Conservation (phyloP, 495 filamentous ascomycete species). For the Xylaria flabelliformis region DNA sequence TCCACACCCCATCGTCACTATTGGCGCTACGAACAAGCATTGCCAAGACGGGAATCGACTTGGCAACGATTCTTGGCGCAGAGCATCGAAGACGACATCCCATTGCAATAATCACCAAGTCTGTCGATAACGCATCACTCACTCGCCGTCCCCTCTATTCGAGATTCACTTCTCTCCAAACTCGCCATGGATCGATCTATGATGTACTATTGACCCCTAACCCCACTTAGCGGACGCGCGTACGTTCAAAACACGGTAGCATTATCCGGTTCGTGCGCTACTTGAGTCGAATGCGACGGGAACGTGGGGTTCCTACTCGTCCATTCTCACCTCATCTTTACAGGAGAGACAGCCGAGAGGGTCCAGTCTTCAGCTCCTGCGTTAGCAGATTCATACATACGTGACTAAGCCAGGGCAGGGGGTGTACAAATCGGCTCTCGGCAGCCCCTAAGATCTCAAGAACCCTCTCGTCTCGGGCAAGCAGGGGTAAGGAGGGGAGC, state of each 20-base stretch:
- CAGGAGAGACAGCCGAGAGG: background rate
- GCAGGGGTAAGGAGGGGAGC: background rate
- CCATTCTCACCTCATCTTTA: background rate
- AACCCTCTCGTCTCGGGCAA: background rate
- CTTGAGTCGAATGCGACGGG: background rate
- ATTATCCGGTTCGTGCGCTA: background rate
- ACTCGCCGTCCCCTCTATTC: no score
- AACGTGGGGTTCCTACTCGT: conserved; percentile 1
- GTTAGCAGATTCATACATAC: background rate
- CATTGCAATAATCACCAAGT: background rate
- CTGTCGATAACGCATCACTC: background rate
- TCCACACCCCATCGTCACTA: background rate
- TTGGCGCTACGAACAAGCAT: conserved; percentile 34
- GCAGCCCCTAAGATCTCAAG: background rate
- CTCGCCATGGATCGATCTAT: background rate
- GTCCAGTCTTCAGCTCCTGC: background rate
- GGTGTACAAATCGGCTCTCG: conserved; percentile 1
- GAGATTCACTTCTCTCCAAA: no score
- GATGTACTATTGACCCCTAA: background rate
- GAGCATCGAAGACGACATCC: conserved; percentile 18
- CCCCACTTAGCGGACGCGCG: background rate
- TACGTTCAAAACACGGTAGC: background rate
- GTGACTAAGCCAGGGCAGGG: background rate
- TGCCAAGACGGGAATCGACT: conserved; percentile 41
- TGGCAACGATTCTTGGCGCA: conserved; percentile 30